phyloP scores from a whole-genome alignment of 371 early-diverging fungal genomes.

The Vairimorpha ceranae region DNA sequence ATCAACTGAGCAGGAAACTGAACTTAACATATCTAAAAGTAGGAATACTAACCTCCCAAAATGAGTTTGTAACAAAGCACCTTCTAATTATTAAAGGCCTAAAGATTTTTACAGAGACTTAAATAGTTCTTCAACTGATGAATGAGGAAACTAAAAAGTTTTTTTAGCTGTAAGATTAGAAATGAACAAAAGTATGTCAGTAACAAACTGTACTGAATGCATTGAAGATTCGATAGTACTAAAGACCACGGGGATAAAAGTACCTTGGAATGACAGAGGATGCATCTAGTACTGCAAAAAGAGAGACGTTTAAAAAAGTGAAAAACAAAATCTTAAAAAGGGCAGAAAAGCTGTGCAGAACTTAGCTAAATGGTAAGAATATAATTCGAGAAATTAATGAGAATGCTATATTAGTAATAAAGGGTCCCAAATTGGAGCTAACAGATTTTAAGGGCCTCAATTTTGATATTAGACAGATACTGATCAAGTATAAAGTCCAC shows the following conservation, averaged over 20 bases:
- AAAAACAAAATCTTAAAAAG: background rate
- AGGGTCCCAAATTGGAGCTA: background rate
- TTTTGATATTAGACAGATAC: background rate
- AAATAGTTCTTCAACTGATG: background rate
- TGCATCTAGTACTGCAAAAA: background rate
- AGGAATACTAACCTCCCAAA: background rate
- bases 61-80: background rate
- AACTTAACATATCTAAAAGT: conserved; percentile 11
- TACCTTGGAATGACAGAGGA: background rate
- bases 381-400: background rate
- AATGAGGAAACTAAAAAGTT: conserved; percentile 6
- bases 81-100: background rate
- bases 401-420: background rate
- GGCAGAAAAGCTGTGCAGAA: background rate
- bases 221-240: background rate
- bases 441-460: background rate
- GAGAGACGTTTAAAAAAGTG: background rate
- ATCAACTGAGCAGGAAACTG: conserved; percentile 15
- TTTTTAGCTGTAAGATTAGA: background rate
- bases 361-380: conserved; percentile 7
- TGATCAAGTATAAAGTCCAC: background rate
- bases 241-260: background rate
- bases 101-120: background rate
- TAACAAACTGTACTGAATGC: background rate
- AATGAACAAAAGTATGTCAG: background rate